A percentile compares a stretch with the other conserved stretches of the same genome.
Evolutionary conservation across 169 alveolate species (phyloP).

Genomic region (Cryptosporidium canis): DNA sequence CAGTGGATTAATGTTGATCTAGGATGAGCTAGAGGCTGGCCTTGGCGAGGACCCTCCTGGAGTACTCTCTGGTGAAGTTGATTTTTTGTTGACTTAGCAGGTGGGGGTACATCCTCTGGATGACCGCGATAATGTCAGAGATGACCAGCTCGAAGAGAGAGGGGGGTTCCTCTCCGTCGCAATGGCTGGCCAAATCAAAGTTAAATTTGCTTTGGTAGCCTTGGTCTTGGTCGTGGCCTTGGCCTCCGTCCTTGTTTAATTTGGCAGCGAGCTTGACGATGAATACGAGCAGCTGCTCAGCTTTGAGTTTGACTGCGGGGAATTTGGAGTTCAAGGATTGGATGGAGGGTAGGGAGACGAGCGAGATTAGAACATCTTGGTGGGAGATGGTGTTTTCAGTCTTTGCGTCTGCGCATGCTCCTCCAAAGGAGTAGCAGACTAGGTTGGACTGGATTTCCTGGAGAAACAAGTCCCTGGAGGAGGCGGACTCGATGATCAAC

Average conservation of each 20-base stretch:
- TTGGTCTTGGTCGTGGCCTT: neutral
- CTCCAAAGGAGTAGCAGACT: neutral
- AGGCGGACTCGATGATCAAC: neutral
- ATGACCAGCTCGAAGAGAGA: neutral
- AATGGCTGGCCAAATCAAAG: too few species aligned
- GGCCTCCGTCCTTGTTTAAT: too few species aligned
- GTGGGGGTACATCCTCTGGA: neutral
- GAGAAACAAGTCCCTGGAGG: neutral
- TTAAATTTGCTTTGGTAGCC: too few species aligned
- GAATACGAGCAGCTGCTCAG: constrained; percentile 12
- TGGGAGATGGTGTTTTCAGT: neutral
- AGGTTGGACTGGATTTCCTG: constrained; percentile 1
- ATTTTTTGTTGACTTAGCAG: neutral
- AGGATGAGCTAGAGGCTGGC: neutral
- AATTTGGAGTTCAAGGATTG: constrained; percentile 25
- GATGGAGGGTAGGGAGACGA: constrained; percentile 18
- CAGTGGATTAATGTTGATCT: too few species aligned
- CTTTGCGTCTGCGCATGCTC: neutral
- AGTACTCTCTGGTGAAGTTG: neutral
- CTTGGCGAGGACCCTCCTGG: constrained; percentile 47
- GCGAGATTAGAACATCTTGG: neutral
- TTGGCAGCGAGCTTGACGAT: neutral
- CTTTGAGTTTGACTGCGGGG: constrained; percentile 27
- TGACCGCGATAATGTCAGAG: neutral
- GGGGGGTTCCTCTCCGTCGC: neutral